Conservation (phyloP, 306 rosid species). For the Hippophae rhamnoides region DNA sequence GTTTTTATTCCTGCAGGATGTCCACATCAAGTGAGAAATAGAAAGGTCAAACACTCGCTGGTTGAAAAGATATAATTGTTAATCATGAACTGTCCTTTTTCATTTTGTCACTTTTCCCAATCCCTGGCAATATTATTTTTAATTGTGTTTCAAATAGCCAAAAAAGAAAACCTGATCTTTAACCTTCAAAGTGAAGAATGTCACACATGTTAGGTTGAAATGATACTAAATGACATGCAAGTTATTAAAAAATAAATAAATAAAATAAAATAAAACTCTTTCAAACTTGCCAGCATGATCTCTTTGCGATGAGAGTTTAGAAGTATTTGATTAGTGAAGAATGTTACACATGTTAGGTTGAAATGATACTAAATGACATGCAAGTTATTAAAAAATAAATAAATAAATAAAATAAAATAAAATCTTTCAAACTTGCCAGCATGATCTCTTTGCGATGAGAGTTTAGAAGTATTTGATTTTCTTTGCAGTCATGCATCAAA, state of each 20-base stretch:
- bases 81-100: background rate
- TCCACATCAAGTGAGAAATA: constrained; percentile 66
- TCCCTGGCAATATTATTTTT: background rate
- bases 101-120: background rate
- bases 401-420: too few species aligned
- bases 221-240: constrained; percentile 1
- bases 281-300: too few species aligned
- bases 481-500: constrained; percentile 49
- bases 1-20: constrained; percentile 68
- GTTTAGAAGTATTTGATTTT: constrained; percentile 20
- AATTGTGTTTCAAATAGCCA: background rate
- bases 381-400: too few species aligned
- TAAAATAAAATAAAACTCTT: too few species aligned
- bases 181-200: too few species aligned
- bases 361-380: background rate
- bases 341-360: background rate
- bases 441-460: too few species aligned
- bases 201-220: background rate
- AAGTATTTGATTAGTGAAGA: constrained; percentile 3
- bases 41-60: constrained; percentile 29
- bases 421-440: too few species aligned
- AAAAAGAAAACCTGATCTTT: too few species aligned
- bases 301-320: constrained; percentile 5
- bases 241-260: too few species aligned
- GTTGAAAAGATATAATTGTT: background rate